Evolutionary conservation across 345 rosid genomes (phyloP).

Genomic region (Ceriops decandra): DNA sequence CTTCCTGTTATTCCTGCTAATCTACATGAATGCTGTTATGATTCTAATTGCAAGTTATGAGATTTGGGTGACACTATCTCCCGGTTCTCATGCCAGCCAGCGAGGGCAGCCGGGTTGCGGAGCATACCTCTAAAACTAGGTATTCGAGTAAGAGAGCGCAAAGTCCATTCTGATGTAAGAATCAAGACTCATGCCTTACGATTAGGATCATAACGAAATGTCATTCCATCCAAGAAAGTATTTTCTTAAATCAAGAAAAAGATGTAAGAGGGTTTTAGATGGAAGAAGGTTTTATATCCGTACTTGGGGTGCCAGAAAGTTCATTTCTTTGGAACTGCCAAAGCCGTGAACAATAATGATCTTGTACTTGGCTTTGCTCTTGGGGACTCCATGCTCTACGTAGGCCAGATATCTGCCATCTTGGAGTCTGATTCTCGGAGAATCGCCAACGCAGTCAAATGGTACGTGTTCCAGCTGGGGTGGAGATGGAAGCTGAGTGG

Average conservation of each 20-base stretch:
- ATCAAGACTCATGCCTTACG: neutral
- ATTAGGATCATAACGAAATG: neutral
- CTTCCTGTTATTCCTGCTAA: too few species aligned
- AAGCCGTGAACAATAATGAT: constrained; percentile 84
- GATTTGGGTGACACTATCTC: neutral
- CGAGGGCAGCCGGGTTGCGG: too few species aligned
- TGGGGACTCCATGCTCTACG: constrained; percentile 70
- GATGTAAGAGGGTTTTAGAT: neutral
- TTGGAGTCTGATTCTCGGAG: constrained; percentile 52
- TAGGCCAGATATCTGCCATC: constrained; percentile 84
- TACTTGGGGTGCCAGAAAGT: constrained; percentile 71
- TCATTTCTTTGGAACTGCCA: constrained; percentile 96
- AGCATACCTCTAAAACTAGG: too few species aligned
- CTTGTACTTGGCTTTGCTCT: constrained; percentile 48
- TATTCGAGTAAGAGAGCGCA: too few species aligned
- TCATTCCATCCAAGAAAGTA: constrained; percentile 4
- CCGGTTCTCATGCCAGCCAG: too few species aligned
- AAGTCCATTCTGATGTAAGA: neutral
- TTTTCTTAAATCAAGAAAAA: neutral
- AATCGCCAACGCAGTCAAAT: constrained; percentile 26
- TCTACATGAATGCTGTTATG: too few species aligned
- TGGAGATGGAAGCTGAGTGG: constrained; percentile 28
- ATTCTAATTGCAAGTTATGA: neutral
- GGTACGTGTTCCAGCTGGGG: constrained; percentile 10
- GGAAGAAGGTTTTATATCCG: neutral